Evolutionary conservation across 176 grass and related monocot genomes (phyloP).

Genomic region (Coix lacrymajobi): DNA sequence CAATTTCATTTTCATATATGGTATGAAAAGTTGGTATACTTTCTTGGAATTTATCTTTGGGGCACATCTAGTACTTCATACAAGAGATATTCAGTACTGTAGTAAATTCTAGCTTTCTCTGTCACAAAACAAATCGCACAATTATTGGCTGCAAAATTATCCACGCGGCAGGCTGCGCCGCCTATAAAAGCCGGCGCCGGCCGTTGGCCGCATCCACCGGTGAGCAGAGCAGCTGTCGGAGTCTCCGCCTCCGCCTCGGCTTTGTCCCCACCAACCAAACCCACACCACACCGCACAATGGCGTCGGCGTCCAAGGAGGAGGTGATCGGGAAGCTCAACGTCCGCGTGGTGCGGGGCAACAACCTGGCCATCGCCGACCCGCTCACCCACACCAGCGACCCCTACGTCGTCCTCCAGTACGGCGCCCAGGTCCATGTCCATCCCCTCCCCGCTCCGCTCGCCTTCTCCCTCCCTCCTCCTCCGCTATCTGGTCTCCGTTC

Average conservation of each 20-base stretch:
- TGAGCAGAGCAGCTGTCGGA: background rate
- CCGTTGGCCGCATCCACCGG: slow-evolving; percentile 24
- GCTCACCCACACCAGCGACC: slow-evolving; percentile 77
- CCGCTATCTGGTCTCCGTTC: background rate
- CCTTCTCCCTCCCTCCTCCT: background rate
- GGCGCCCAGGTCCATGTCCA: slow-evolving; percentile 34
- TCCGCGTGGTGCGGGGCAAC: slow-evolving; percentile 42
- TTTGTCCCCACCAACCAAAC: background rate
- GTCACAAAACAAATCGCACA: background rate
- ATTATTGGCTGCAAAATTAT: background rate
- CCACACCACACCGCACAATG: background rate
- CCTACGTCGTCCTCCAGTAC: slow-evolving; percentile 73
- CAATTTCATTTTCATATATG: background rate
- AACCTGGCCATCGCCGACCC: slow-evolving; percentile 53
- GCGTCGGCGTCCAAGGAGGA: slow-evolving; percentile 27
- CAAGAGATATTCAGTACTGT: no score
- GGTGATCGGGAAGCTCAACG: slow-evolving; percentile 47
- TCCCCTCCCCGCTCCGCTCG: background rate
- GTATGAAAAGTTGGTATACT: no score
- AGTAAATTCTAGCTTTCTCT: background rate
- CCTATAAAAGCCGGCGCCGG: slow-evolving; percentile 19
- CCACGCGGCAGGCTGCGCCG: background rate
- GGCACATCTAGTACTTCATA: background rate
- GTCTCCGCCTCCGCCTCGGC: background rate
- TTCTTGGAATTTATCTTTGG: background rate